Evolutionary conservation across 176 grass and related monocot genomes (phyloP).

Genomic region (Hordeum marinum): DNA sequence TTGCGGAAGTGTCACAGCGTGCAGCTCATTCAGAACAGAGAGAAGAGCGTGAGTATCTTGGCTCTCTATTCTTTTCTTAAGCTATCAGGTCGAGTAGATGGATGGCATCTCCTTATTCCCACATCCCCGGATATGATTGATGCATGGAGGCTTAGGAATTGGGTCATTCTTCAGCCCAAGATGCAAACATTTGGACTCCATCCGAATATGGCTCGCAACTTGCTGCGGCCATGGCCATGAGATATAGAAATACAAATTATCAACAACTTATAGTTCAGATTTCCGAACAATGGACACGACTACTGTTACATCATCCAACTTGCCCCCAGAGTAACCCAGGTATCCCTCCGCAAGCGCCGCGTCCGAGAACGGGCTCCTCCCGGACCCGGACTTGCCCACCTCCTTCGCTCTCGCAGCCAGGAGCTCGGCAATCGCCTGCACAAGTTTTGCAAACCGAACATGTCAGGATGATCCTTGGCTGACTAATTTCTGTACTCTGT

Average conservation of each 20-base stretch:
- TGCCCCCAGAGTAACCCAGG: slow-evolving; percentile 73
- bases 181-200: no score
- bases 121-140: not conserved
- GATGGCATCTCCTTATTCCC: not conserved
- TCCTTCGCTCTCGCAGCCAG: slow-evolving; percentile 61
- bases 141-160: not conserved
- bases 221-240: not conserved
- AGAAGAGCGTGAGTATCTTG: no score
- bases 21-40: not conserved
- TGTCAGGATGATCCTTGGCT: not conserved
- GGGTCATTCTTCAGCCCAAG: no score
- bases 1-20: no score
- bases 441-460: not conserved
- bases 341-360: slow-evolving; percentile 65
- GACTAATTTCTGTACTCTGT: not conserved
- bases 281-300: slow-evolving; percentile 80
- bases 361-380: slow-evolving; percentile 80
- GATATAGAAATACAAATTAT: not conserved
- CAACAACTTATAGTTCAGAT: slow-evolving; percentile 37
- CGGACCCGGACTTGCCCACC: slow-evolving; percentile 51
- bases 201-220: not conserved
- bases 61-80: no score
- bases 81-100: not conserved
- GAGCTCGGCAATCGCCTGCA: slow-evolving; percentile 68
- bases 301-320: slow-evolving; percentile 88